Percentiles rank a stretch among this genome's conserved stretches.
These are phyloP conservation scores for Sporothrix humicola DNA, from an alignment of 2,329 filamentous ascomycete species.

Conservation along the genomic window DNA sequence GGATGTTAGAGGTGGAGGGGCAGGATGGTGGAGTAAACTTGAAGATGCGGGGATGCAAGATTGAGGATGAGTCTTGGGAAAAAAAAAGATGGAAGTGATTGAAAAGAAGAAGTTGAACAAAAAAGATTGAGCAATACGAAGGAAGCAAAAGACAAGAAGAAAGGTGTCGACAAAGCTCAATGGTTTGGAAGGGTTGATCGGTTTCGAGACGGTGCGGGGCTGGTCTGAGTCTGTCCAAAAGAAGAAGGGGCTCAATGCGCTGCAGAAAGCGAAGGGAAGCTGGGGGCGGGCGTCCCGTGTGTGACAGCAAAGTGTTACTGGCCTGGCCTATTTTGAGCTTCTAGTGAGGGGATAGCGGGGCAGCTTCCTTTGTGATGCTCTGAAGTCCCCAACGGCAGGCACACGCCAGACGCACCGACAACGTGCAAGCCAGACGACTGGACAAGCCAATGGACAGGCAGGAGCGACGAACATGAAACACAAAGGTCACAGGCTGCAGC, in stretches of 20 bases:
- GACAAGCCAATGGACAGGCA: constrained; percentile 17
- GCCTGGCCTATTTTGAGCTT: constrained; percentile 7
- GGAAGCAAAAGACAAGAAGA: background rate
- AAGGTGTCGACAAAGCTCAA: constrained; percentile 16
- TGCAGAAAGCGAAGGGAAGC: background rate
- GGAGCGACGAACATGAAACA: constrained; percentile 18
- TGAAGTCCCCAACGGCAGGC: background rate
- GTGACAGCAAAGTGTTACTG: background rate
- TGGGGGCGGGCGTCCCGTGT: constrained; percentile 7
- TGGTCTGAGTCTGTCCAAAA: constrained; percentile 18
- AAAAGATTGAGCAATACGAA: background rate
- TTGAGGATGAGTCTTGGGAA: background rate
- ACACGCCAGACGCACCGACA: background rate
- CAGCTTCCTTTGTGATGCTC: constrained; percentile 3
- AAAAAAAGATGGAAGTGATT: background rate
- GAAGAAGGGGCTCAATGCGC: constrained; percentile 24
- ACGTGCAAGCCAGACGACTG: background rate
- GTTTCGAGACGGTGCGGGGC: constrained; percentile 25
- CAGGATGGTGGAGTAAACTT: background rate
- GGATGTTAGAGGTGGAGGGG: background rate
- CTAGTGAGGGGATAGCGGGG: constrained; percentile 23
- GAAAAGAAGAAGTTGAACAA: background rate
- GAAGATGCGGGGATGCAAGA: background rate
- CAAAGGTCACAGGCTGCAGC: constrained; percentile 12
- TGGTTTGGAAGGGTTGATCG: constrained; percentile 11